Percentiles rank a stretch among this genome's conserved stretches.
phyloP scores from a whole-genome alignment of 495 filamentous ascomycete genomes.

The Clohesyomyces aquaticus region DNA sequence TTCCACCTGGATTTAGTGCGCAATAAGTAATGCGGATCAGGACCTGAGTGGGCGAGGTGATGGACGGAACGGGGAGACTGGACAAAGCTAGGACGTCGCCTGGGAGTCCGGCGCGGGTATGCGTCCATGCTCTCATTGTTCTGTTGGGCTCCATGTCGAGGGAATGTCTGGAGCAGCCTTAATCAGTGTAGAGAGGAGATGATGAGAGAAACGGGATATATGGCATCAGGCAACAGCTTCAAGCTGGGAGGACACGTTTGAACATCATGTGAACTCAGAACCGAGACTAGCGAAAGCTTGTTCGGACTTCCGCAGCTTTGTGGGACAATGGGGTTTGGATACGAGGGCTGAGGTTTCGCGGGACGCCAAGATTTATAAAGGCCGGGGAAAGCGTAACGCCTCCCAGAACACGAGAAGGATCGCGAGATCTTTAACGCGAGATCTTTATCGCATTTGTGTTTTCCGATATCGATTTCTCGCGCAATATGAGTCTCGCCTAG shows the following conservation, averaged over 20 bases:
- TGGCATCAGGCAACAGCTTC: neutral
- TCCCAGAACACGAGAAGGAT: too few relatives aligned
- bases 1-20: slow-evolving; percentile 51
- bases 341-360: neutral
- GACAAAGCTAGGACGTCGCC: slow-evolving; percentile 36
- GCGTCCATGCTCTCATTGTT: slow-evolving; percentile 45
- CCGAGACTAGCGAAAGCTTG: slow-evolving; percentile 5
- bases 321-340: neutral
- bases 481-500: too few relatives aligned
- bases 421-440: too few relatives aligned
- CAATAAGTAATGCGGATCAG: slow-evolving; percentile 48
- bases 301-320: neutral
- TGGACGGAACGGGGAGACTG: slow-evolving; percentile 16
- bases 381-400: neutral
- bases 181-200: neutral
- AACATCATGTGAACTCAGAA: neutral
- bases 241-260: slow-evolving; percentile 2
- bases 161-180: neutral
- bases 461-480: too few relatives aligned
- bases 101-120: slow-evolving; percentile 34
- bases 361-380: neutral
- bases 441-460: too few relatives aligned
- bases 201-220: neutral
- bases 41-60: slow-evolving; percentile 41
- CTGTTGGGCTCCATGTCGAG: slow-evolving; percentile 3